These are phyloP conservation scores for Penicillium paneum DNA, from an alignment of 2,329 filamentous ascomycete genomes.

Conservation along the genomic window DNA sequence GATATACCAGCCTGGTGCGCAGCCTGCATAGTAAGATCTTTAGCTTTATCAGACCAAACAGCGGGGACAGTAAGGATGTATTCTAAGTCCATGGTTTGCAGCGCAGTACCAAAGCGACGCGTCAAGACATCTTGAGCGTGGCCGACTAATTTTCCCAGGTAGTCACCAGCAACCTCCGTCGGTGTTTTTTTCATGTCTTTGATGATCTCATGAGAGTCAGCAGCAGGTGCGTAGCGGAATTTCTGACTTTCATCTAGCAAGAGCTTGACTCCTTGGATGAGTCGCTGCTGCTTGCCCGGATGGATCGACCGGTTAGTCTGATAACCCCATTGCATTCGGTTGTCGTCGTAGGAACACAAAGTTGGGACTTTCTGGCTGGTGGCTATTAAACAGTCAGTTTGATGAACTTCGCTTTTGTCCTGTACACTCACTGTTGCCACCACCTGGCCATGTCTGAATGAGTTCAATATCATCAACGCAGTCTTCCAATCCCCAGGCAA, in stretches of 20 bases:
- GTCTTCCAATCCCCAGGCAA: conserved; percentile 21
- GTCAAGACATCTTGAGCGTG: conserved; percentile 6
- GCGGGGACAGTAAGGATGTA: conserved; percentile 33
- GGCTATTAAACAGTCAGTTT: conserved; percentile 4
- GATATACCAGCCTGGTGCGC: conserved; percentile 18
- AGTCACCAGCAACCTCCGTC: conserved; percentile 9
- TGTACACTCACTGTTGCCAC: conserved; percentile 18
- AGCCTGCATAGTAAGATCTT: conserved; percentile 27
- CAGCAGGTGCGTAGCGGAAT: conserved; percentile 10
- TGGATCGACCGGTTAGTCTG: conserved; percentile 10
- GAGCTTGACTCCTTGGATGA: conserved; percentile 23
- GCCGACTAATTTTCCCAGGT: conserved; percentile 5
- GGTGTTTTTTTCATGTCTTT: neutral
- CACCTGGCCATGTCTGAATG: conserved; percentile 26
- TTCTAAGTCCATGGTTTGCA: conserved; percentile 17
- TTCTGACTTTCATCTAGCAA: conserved; percentile 8
- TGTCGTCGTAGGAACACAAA: conserved; percentile 7
- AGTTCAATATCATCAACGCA: conserved; percentile 20
- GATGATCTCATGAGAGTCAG: neutral
- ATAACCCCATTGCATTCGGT: conserved; percentile 24
- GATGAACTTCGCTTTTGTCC: neutral
- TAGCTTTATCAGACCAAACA: conserved; percentile 36
- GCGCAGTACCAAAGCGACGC: conserved; percentile 6
- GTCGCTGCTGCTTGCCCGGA: conserved; percentile 20
- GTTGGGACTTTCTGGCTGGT: conserved; percentile 23